Conservation (phyloP, 441 rosid genomes). For the Capsella rubella region DNA sequence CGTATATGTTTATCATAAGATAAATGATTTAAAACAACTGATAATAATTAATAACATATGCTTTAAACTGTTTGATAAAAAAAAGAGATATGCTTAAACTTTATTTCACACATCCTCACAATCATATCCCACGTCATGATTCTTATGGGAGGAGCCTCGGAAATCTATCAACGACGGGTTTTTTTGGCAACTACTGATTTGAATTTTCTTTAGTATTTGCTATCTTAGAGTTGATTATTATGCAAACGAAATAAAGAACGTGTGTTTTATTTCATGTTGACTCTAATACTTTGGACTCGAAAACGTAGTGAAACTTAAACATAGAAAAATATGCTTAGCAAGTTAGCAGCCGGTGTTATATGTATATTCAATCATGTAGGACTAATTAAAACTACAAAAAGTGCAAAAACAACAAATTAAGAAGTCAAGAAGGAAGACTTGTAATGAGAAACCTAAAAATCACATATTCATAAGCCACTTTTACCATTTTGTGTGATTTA, state of each 20-base stretch:
- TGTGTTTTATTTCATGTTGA: conserved; percentile 14
- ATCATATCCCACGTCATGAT: conserved; percentile 12
- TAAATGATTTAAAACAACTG: neutral
- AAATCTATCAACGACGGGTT: neutral
- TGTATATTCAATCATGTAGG: neutral
- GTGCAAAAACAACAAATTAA: conserved; percentile 15
- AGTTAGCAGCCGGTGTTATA: conserved; percentile 16
- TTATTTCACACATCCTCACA: neutral
- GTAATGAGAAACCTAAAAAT: conserved; percentile 8
- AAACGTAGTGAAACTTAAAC: neutral
- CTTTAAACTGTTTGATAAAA: neutral
- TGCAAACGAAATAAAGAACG: conserved; percentile 8
- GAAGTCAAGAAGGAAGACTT: conserved; percentile 32
- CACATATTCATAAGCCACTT: conserved; percentile 2
- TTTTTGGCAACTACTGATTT: neutral
- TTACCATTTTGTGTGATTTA: neutral
- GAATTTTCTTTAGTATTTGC: conserved; percentile 15
- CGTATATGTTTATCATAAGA: neutral
- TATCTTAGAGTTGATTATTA: neutral
- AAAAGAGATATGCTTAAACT: neutral
- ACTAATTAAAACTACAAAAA: neutral
- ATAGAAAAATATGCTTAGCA: neutral
- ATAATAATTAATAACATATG: neutral
- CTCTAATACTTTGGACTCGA: conserved; percentile 4
- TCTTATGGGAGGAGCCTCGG: neutral